Base-by-base conservation (phyloP, 257 asterid species). In the Lycium ferocissimum region DNA sequence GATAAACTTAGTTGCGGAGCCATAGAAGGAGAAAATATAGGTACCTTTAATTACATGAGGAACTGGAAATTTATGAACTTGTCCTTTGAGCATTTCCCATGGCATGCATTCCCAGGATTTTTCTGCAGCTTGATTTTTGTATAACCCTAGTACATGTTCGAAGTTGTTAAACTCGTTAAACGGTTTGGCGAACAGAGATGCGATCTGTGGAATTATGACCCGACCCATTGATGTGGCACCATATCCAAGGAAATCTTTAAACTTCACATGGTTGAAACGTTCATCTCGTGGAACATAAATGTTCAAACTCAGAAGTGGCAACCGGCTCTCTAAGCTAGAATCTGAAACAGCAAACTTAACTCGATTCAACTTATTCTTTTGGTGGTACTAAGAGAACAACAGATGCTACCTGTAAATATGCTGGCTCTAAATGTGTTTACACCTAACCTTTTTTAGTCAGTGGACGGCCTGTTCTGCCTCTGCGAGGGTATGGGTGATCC, bases 201-300 rank as follows among this genome's bases (percentile, higher is more conserved):
- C 91, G 43, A 92, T 53, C 91, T 94, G 95, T 1, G 98, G 94
- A 38, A 88, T 58, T 18, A 94, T 33, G 22, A 94, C 97, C 85
- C 93, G 97, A 0, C 93, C 93, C n/a, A 94, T n/a, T 47, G 98
- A 92, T 73, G 94, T 94, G 2, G 89, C 85, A 33, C 97, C 90
- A 71, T 96, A 96, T 1, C 88, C 93, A 15, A 96, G 81, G 91
- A 94, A 94, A 89, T 96, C 99, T 2, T 96, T 90, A 56, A 96
- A 93, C 37, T 96, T 96, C 86, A 96, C 92, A 5, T 88, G 93
- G 71, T 57, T 92, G 92, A 96, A 96, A 80, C 81, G 86, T 83
- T 96, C 99, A 67, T 96, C 98, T 53, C 95, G 86, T 4, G 98
- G 99, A 79, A 96, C 97, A 53, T 94, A 96, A 15, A 88, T 87